phyloP scores from a whole-genome alignment of 345 rosid genomes.

The Microcos paniculata region DNA sequence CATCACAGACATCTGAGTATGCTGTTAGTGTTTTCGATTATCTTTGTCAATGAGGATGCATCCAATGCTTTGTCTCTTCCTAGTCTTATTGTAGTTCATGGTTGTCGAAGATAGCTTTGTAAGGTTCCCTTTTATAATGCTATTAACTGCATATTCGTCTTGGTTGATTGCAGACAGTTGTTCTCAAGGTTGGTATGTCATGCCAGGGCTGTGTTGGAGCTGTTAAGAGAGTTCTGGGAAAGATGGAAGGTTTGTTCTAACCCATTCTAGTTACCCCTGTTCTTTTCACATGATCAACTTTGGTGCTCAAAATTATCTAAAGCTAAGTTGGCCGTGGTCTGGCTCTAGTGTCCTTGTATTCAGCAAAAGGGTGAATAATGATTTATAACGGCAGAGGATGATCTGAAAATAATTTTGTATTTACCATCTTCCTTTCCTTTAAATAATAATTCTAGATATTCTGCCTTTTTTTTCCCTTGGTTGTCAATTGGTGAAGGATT shows the following conservation, averaged over 20 bases:
- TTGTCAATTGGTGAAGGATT: not conserved
- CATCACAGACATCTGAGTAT: not conserved
- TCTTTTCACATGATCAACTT: not conserved
- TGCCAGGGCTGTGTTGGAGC: constrained; percentile 82
- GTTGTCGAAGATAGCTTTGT: not conserved
- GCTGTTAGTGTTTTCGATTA: not conserved
- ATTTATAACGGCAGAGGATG: too few species aligned
- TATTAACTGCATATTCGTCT: not conserved
- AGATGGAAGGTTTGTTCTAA: constrained; percentile 69
- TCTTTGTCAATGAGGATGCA: not conserved
- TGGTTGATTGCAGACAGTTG: constrained; percentile 58
- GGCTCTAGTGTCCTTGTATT: too few species aligned
- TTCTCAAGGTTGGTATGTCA: constrained; percentile 84
- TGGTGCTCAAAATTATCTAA: not conserved
- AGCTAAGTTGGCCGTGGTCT: not conserved
- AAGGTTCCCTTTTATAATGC: not conserved
- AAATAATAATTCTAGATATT: not conserved
- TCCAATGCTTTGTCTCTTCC: not conserved
- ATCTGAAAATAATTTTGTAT: not conserved
- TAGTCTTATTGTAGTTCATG: not conserved
- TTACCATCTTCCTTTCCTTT: not conserved
- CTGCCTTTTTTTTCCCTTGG: not conserved
- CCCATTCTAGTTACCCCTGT: not conserved
- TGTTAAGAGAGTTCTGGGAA: constrained; percentile 78
- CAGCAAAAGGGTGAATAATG: too few species aligned